Evolutionary conservation across 352 stramenopile genomes (phyloP), one percentile per base, ranked within the genome.

Genomic region (Globisporangium irregulare): DNA sequence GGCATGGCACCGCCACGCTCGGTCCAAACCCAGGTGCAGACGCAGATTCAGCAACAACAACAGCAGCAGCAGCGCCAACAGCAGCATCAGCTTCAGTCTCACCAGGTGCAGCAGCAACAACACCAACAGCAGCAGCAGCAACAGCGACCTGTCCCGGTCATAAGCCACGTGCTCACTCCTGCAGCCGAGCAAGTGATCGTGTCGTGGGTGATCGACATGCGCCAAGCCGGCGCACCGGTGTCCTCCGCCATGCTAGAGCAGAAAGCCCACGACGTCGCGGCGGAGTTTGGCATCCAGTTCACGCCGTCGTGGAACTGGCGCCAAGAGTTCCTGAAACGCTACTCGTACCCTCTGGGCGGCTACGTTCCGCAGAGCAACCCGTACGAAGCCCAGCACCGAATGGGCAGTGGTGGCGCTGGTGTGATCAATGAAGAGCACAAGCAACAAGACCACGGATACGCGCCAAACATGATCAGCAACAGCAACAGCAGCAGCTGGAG

Each of bases 251-350:
- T 70, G 65, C 65, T 70, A 15, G 65, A 70, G 34, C 57, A 65
- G 12, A 70, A 70, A 29, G 65, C 65, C 4, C 65, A 22, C 15
- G 65, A 59, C 25, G 43, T 70, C 15, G 57, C 65, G 3, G 57
- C 65, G 14, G 65, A 65, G 27, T 59, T 65, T 64, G 58, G 58
- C 4, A 53, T 70, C 32, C 32, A 29, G 57, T 70, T 70, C 57
- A 46, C 48, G 22, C 57, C 65, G 15, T 64, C 65, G 29, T 70
- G 65, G 65, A 48, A 70, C 48, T 70, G 65, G 65, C 65, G 65
- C 24, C 56, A 66, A 29, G 65, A 65, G 27, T 70, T 70, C 34
- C 24, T 70, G n/a, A 70, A 70, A 57, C 65, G 65, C 57, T 70
- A 61, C 65, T 50, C 57, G 22, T 70, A 70, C 34, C 48, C 65